A percentile compares a stretch with the other conserved stretches of the same genome.
Evolutionary conservation across 768 basidiomycete genomes (phyloP).

Genomic region (Dendrothele bispora): DNA sequence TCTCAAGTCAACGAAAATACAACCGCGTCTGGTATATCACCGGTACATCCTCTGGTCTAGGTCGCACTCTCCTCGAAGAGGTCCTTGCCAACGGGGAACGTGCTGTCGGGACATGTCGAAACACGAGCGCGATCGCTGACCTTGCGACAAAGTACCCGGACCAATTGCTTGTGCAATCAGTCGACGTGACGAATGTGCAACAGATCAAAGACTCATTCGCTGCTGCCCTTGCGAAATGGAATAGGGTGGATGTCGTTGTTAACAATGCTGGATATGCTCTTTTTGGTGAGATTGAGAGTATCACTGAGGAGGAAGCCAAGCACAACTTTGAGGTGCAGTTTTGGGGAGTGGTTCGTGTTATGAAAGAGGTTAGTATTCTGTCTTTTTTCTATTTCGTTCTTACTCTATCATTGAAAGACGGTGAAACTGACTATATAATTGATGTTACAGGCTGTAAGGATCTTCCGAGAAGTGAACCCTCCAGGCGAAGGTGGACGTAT

Average conservation of each 20-base stretch:
- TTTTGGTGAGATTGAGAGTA: slow-evolving; percentile 35
- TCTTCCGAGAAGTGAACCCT: slow-evolving; percentile 26
- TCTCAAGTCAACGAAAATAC: background rate
- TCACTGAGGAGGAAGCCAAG: slow-evolving; percentile 31
- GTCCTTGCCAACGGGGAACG: slow-evolving; percentile 28
- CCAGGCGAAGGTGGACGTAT: slow-evolving; percentile 21
- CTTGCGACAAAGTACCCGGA: slow-evolving; percentile 17
- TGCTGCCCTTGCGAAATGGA: slow-evolving; percentile 33
- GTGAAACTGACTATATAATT: background rate
- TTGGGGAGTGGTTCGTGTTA: slow-evolving; percentile 43
- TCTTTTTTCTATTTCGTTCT: slow-evolving; percentile 2
- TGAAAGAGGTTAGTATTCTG: slow-evolving; percentile 27
- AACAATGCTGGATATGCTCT: slow-evolving; percentile 44
- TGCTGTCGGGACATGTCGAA: slow-evolving; percentile 32
- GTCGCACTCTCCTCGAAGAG: slow-evolving; percentile 26
- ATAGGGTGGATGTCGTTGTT: slow-evolving; percentile 43
- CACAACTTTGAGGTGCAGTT: slow-evolving; percentile 40
- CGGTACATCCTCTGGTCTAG: slow-evolving; percentile 33
- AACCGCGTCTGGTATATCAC: slow-evolving; percentile 19
- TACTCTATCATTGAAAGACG: background rate
- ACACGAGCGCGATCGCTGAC: slow-evolving; percentile 18
- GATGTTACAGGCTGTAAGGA: slow-evolving; percentile 1
- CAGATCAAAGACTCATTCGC: slow-evolving; percentile 36
- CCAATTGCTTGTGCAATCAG: slow-evolving; percentile 26
- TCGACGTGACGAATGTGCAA: slow-evolving; percentile 27